Base-by-base conservation (phyloP, 345 rosid species). In the Triadica sebifera region DNA sequence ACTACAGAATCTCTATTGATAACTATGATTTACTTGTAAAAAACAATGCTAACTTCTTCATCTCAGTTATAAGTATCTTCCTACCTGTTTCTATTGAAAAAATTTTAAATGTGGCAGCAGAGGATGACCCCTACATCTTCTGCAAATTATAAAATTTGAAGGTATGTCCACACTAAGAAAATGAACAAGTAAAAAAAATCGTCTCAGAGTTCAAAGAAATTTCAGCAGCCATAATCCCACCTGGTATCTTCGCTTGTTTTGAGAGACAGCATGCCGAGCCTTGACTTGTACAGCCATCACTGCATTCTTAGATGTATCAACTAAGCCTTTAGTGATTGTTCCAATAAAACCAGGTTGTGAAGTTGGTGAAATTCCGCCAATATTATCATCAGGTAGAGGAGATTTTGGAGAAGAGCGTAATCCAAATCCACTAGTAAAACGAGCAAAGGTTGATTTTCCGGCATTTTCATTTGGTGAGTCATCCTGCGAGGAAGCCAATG, bases 201-300 rank as follows among this genome's bases (percentile, higher is more conserved):
- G 52, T 16, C 10, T 52, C 15, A 57, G 59, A 24, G 38, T 51
- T 51, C 34, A 71, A n/a, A 53, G 6, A 61, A 55, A 7, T 39
- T 34, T 3, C 49, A 15, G 52, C 47, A 61, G 34, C 20, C 49
- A 52, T 53, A 65, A 50, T 8, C 70, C 74, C 61, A 90, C 97
- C 97, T 90, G 94, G 78, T 88, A 90, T 86, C 97, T 84, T 78
- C 97, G 81, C 82, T 90, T 92, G 78, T 92, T 92, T 82, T 92
- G 97, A 19, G 97, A 91, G 55, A 90, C 94, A 81, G 88, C 94
- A 75, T 91, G 97, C 8, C 97, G 83, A 80, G 97, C 97, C 88
- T 87, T 92, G 70, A 92, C 93, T 80, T 92, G 97, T 19, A 91
- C 97, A 10, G 93, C 97, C 86, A 88, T 91, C 64, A 91, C 97